Evolutionary conservation across 441 rosid genomes (phyloP).

Genomic region (Corymbia citriodora): DNA sequence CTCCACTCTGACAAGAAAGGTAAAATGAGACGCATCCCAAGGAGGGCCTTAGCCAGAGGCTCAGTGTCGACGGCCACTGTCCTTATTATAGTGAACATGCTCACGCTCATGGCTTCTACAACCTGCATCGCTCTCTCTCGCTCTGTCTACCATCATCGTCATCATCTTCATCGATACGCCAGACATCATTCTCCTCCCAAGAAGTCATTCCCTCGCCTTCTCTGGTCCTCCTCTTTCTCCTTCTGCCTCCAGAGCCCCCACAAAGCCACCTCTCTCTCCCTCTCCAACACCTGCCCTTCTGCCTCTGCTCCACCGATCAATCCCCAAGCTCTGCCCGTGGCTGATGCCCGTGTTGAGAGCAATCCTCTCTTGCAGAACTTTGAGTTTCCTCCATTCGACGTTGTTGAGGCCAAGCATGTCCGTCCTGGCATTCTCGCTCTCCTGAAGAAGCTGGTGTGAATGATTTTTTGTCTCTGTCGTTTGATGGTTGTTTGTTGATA

Average conservation of each 20-base stretch:
- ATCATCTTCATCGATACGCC: no score
- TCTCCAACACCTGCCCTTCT: conserved; percentile 26
- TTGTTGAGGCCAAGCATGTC: conserved; percentile 50
- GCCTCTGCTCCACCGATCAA: conserved; percentile 5
- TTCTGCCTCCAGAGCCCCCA: conserved; percentile 38
- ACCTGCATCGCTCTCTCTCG: no score
- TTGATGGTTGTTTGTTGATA: background rate
- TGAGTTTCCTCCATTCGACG: conserved; percentile 69
- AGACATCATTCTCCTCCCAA: no score
- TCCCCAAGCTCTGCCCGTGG: conserved; percentile 20
- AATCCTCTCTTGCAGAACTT: conserved; percentile 73
- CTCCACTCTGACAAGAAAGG: no score
- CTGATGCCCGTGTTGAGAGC: conserved; percentile 11
- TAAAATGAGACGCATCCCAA: no score
- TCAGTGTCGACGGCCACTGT: no score
- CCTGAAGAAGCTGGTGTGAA: conserved; percentile 51
- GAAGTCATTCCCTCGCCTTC: conserved; percentile 34
- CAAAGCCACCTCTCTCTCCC: conserved; percentile 15
- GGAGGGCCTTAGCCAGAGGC: no score
- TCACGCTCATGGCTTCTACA: no score
- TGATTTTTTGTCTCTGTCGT: background rate
- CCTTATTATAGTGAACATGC: no score
- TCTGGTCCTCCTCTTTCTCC: conserved; percentile 31
- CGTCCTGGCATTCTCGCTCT: conserved; percentile 70
- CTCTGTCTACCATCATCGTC: no score